Evolutionary conservation across 1,284 basidiomycete species (phyloP).

Genomic region (Ustilago lituana): DNA sequence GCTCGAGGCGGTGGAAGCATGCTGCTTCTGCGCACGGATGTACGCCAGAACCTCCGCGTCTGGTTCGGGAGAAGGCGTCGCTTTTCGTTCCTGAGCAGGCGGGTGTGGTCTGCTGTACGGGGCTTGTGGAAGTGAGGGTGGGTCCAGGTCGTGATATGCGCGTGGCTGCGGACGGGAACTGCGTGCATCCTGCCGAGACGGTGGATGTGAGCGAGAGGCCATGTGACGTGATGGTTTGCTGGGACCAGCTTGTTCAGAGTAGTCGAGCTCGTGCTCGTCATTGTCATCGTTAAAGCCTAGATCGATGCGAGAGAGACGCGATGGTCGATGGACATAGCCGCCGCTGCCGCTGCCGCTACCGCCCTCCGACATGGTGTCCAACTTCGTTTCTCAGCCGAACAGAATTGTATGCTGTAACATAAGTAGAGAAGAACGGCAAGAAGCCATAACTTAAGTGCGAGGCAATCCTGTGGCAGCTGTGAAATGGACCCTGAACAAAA

Average conservation of each 20-base stretch:
- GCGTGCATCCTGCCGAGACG: slow-evolving; percentile 1
- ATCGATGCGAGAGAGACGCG: slow-evolving; percentile 17
- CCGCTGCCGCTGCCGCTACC: background rate
- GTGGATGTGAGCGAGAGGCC: slow-evolving; percentile 3
- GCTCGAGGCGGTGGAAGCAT: background rate
- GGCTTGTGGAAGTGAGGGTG: background rate
- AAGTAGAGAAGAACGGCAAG: background rate
- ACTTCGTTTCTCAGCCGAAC: no score
- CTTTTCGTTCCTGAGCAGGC: no score
- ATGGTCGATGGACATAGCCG: slow-evolving; percentile 7
- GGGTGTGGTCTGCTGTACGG: background rate
- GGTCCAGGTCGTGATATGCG: background rate
- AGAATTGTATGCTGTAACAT: no score
- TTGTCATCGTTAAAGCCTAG: slow-evolving; percentile 18
- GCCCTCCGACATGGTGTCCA: slow-evolving; percentile 6
- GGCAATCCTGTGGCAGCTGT: no score
- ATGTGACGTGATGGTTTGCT: slow-evolving; percentile 22
- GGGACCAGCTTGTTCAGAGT: slow-evolving; percentile 29
- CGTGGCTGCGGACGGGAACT: background rate
- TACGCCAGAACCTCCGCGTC: slow-evolving; percentile 42
- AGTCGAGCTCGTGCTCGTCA: slow-evolving; percentile 37
- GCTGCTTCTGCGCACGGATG: slow-evolving; percentile 27
- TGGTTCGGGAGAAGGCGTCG: slow-evolving; percentile 28
- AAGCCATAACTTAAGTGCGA: no score
- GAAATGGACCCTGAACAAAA: slow-evolving; percentile 7